Conservation (phyloP, 2,329 filamentous ascomycete species). For the Phyllosticta citrichinensis region DNA sequence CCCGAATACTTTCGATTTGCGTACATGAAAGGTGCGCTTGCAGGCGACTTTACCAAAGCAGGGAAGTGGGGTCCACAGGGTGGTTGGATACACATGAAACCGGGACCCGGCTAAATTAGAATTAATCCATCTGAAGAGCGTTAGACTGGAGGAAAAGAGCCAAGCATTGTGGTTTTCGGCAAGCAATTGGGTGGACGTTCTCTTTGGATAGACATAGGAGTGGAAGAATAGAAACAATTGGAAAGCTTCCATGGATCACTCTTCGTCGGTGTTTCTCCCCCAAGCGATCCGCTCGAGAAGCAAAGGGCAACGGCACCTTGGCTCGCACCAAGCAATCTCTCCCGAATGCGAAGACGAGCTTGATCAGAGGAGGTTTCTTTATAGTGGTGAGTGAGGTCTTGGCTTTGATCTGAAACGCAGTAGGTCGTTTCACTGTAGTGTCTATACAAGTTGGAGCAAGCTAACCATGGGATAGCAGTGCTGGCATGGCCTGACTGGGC, state of each 20-base stretch:
- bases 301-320: not conserved
- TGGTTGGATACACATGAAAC: conserved; percentile 55
- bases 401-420: not conserved
- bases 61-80: conserved; percentile 58
- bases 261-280: not conserved
- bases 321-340: not conserved
- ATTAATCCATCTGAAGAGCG: not conserved
- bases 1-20: conserved; percentile 72
- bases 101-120: conserved; percentile 39
- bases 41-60: conserved; percentile 65
- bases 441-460: not conserved
- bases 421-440: not conserved
- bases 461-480: not conserved
- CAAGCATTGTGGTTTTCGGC: not conserved
- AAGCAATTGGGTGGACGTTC: not conserved
- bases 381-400: not conserved
- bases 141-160: not conserved
- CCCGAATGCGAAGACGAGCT: not conserved
- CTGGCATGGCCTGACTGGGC: not conserved
- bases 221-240: not conserved
- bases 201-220: not conserved
- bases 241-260: not conserved
- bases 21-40: conserved; percentile 55
- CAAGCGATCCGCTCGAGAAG: not conserved
- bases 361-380: not conserved